These are phyloP conservation scores for Fusarium floridanum DNA, from an alignment of 2,329 filamentous ascomycete species.

Conservation along the genomic window DNA sequence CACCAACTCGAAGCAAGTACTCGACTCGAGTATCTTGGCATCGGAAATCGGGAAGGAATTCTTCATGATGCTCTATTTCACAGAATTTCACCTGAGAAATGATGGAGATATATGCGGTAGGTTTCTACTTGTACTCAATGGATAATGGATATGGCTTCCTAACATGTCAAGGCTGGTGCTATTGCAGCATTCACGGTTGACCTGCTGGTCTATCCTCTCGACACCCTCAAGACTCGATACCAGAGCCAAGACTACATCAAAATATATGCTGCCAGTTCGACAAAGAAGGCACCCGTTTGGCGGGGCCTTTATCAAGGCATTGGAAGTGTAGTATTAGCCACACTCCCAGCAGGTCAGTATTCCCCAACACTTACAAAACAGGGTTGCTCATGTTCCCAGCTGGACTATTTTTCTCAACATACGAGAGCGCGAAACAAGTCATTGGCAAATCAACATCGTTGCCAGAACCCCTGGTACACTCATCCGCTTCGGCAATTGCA, in stretches of 20 bases:
- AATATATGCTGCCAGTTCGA: constrained; percentile 71
- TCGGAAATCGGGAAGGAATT: background rate
- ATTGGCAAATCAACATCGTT: constrained; percentile 68
- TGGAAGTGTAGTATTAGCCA: constrained; percentile 86
- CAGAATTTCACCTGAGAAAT: background rate
- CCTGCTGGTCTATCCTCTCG: constrained; percentile 86
- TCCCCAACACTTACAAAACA: background rate
- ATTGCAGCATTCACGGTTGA: constrained; percentile 89
- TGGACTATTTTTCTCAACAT: constrained; percentile 90
- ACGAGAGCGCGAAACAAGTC: constrained; percentile 79
- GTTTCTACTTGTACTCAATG: too few relatives aligned
- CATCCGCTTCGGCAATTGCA: constrained; percentile 78
- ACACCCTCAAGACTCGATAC: constrained; percentile 89
- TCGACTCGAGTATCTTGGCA: background rate
- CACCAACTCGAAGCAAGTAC: constrained; percentile 18
- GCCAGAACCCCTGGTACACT: constrained; percentile 78
- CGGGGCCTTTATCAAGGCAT: constrained; percentile 88
- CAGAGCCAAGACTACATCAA: constrained; percentile 82
- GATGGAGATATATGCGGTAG: constrained; percentile 52
- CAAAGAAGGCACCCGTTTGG: constrained; percentile 67
- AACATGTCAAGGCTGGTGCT: constrained; percentile 76
- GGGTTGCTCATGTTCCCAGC: constrained; percentile 59
- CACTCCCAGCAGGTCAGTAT: constrained; percentile 81
- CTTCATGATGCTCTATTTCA: background rate
- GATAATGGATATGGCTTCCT: background rate